Conservation (phyloP, 2,329 filamentous ascomycete species). For the Trichophyton benhamiae region DNA sequence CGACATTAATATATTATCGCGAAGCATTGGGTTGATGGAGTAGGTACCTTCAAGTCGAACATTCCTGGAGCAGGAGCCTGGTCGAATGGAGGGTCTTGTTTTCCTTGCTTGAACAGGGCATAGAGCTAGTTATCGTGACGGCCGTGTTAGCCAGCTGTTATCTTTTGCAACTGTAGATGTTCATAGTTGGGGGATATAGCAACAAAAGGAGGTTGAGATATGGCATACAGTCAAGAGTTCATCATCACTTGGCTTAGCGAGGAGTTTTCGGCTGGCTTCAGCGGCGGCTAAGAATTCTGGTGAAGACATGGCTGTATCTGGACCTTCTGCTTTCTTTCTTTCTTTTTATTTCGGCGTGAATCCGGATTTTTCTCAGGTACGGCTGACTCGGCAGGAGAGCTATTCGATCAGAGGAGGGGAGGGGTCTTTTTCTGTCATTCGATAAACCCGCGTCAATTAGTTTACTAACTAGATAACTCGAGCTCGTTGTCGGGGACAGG, state of each 20-base stretch:
- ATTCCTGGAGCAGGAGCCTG: constrained; percentile 24
- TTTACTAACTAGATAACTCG: no score
- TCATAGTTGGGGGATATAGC: background rate
- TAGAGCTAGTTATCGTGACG: constrained; percentile 21
- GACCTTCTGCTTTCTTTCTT: background rate
- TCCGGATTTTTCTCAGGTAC: background rate
- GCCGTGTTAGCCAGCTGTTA: background rate
- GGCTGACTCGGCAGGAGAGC: background rate
- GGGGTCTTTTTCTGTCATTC: background rate
- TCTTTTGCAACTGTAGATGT: no score
- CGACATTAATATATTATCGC: background rate
- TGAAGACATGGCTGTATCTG: background rate
- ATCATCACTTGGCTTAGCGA: constrained; percentile 25
- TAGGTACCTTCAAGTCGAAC: constrained; percentile 30
- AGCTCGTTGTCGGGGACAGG: no score
- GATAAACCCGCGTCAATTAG: background rate
- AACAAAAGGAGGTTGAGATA: background rate
- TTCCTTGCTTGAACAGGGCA: constrained; percentile 29
- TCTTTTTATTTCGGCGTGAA: background rate
- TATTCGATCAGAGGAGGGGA: background rate
- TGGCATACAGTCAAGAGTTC: constrained; percentile 25
- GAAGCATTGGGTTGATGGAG: background rate
- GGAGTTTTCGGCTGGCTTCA: constrained; percentile 23
- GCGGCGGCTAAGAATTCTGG: constrained; percentile 23
- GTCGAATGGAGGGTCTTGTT: constrained; percentile 20